These are phyloP conservation scores for Epithele typhae DNA, from an alignment of 768 basidiomycete species.

Conservation along the genomic window DNA sequence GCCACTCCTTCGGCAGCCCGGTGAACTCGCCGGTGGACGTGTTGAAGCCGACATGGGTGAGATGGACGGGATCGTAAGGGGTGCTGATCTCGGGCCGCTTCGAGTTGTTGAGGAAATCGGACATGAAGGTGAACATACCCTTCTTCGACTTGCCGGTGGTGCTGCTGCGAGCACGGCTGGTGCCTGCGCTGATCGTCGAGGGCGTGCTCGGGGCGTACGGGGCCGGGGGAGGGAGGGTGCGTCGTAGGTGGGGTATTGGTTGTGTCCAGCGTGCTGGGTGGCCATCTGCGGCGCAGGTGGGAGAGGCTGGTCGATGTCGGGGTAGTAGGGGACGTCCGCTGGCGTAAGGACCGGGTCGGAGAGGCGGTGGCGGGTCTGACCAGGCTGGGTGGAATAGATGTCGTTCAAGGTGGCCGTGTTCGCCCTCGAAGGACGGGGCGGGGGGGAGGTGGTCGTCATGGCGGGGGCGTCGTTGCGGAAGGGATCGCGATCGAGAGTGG, in stretches of 20 bases:
- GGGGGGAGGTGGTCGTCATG: slow-evolving; percentile 47
- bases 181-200: slow-evolving; percentile 20
- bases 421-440: slow-evolving; percentile 76
- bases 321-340: slow-evolving; percentile 29
- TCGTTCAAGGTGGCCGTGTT: slow-evolving; percentile 82
- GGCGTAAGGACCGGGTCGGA: slow-evolving; percentile 40
- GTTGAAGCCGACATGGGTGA: slow-evolving; percentile 99
- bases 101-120: slow-evolving; percentile 70
- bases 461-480: slow-evolving; percentile 36
- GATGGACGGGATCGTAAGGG: slow-evolving; percentile 97
- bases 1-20: slow-evolving; percentile 98
- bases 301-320: slow-evolving; percentile 22
- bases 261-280: background rate
- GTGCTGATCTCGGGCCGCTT: slow-evolving; percentile 92
- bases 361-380: slow-evolving; percentile 44
- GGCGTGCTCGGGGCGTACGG: slow-evolving; percentile 9
- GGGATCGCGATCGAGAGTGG: slow-evolving; percentile 51
- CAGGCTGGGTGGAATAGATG: slow-evolving; percentile 47
- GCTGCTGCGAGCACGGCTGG: slow-evolving; percentile 38
- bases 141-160: slow-evolving; percentile 49
- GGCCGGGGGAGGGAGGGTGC: slow-evolving; percentile 15
- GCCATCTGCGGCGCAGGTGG: slow-evolving; percentile 16
- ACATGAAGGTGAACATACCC: slow-evolving; percentile 59
- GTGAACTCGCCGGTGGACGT: slow-evolving; percentile 98
- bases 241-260: background rate